These are phyloP conservation scores for Trichoderma virens DNA, from an alignment of 495 filamentous ascomycete species.

Conservation along the genomic window DNA sequence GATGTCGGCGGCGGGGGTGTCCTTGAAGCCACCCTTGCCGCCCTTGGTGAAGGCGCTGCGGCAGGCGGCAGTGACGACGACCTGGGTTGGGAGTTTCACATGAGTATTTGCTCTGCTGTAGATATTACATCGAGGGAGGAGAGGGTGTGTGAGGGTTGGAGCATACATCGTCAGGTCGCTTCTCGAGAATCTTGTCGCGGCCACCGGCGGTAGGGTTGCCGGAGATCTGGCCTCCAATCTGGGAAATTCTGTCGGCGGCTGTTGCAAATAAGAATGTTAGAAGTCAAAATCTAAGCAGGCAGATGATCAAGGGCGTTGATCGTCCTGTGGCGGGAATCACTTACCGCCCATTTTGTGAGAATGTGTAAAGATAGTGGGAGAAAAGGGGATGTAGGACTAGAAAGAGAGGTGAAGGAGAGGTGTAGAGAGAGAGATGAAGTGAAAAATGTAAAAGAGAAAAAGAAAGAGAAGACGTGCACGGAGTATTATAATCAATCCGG, in stretches of 20 bases:
- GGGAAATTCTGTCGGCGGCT: slow-evolving; percentile 2
- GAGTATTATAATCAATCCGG: not conserved
- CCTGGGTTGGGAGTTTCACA: slow-evolving; percentile 30
- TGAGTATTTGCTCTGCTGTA: slow-evolving; percentile 12
- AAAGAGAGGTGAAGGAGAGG: not conserved
- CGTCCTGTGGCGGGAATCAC: not conserved
- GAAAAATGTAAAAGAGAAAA: not conserved
- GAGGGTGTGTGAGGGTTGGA: not conserved
- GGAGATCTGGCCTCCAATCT: slow-evolving; percentile 9
- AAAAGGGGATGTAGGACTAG: no score
- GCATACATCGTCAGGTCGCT: slow-evolving; percentile 43
- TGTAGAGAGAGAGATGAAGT: not conserved
- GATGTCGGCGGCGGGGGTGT: slow-evolving; percentile 79
- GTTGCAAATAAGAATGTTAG: not conserved
- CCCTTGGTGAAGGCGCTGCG: slow-evolving; percentile 89
- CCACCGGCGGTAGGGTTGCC: slow-evolving; percentile 21
- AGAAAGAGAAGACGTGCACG: not conserved
- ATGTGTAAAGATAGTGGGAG: no score
- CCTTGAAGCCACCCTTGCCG: slow-evolving; percentile 91
- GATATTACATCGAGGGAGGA: not conserved
- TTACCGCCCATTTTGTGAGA: slow-evolving; percentile 1
- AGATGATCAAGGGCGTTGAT: not conserved
- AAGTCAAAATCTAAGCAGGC: not conserved
- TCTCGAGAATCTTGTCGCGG: slow-evolving; percentile 40
- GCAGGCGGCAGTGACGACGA: slow-evolving; percentile 89